A percentile compares a stretch with the other conserved stretches of the same genome.
Conservation (phyloP, 2,329 filamentous ascomycete genomes). For the Fusarium buxicola region DNA sequence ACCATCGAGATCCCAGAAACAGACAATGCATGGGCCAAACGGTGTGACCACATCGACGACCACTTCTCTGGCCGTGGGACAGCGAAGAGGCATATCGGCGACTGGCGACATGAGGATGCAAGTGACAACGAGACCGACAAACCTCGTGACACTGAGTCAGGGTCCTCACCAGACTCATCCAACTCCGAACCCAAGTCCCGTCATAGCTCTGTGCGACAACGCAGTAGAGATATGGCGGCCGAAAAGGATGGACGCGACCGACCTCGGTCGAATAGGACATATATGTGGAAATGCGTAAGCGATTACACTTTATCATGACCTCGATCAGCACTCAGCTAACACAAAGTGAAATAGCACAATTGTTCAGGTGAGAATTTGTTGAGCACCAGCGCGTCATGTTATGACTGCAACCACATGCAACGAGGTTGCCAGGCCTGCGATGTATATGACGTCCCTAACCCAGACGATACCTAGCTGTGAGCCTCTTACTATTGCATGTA, state of each 20-base stretch:
- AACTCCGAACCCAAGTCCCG: conserved; percentile 14
- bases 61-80: conserved; percentile 70
- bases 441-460: not conserved
- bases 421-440: conserved; percentile 16
- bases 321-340: conserved; percentile 12
- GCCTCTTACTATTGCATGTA: not conserved
- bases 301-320: not conserved
- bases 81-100: conserved; percentile 58
- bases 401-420: conserved; percentile 21
- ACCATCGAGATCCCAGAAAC: conserved; percentile 62
- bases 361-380: conserved; percentile 29
- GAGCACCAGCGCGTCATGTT: conserved; percentile 12
- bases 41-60: conserved; percentile 79
- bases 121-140: conserved; percentile 2
- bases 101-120: conserved; percentile 63
- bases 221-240: conserved; percentile 6
- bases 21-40: conserved; percentile 65
- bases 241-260: conserved; percentile 19
- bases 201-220: conserved; percentile 6
- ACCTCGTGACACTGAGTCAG: not conserved
- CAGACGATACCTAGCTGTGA: conserved; percentile 6
- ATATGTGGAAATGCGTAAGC: conserved; percentile 51
- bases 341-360: conserved; percentile 28
- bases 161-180: conserved; percentile 10
- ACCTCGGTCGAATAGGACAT: conserved; percentile 19